These are phyloP conservation scores for Globisporangium lucens DNA, from an alignment of 352 stramenopile genomes.

Conservation along the genomic window DNA sequence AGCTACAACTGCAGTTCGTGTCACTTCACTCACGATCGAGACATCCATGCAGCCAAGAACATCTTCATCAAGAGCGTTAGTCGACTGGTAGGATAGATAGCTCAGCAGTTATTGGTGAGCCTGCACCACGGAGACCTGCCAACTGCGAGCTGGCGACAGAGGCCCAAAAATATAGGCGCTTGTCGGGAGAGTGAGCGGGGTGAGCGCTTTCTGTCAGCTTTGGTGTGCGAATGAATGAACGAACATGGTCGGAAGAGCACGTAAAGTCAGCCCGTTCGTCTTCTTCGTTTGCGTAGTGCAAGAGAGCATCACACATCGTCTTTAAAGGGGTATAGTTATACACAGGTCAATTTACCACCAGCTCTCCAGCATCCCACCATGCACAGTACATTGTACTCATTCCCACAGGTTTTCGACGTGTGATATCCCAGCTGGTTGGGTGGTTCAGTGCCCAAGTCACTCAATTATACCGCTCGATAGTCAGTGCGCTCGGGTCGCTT, in stretches of 20 bases:
- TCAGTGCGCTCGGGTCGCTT: background rate
- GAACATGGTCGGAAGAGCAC: background rate
- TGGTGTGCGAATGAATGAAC: background rate
- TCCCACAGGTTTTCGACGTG: background rate
- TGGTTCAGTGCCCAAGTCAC: background rate
- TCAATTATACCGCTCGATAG: background rate
- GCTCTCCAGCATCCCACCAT: background rate
- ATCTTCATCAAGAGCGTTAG: no score
- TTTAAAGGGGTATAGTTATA: background rate
- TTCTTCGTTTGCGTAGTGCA: background rate
- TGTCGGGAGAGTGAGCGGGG: no score
- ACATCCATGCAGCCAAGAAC: no score
- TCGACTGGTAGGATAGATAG: no score
- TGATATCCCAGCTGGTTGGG: background rate
- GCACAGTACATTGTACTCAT: background rate
- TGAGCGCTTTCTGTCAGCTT: background rate
- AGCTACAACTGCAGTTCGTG: no score
- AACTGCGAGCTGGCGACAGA: no score
- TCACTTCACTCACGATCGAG: no score
- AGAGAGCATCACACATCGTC: background rate
- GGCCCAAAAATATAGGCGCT: no score
- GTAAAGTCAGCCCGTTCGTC: background rate
- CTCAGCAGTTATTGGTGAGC: no score
- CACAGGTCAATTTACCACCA: background rate
- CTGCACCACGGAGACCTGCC: no score